phyloP scores from a whole-genome alignment of 1,284 basidiomycete genomes.

The Rhodotorula sp. region DNA sequence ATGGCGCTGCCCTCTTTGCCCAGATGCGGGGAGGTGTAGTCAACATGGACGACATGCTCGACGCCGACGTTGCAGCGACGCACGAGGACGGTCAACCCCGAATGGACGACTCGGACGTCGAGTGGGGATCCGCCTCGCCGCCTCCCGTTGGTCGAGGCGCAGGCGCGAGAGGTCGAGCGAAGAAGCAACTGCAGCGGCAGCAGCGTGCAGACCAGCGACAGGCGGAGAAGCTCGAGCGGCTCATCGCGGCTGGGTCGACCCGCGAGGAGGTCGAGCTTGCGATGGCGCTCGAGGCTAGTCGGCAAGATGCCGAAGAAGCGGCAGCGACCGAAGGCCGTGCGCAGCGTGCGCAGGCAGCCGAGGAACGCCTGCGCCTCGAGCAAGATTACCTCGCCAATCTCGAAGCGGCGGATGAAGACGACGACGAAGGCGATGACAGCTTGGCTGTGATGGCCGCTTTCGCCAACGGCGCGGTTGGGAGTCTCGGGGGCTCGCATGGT shows the following conservation, averaged over 20 bases:
- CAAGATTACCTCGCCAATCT: constrained; percentile 32
- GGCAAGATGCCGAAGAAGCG: constrained; percentile 6
- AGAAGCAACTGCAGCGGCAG: constrained; percentile 8
- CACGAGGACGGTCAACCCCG: constrained; percentile 26
- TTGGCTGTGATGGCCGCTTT: constrained; percentile 19
- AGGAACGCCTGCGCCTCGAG: neutral
- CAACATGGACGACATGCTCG: constrained; percentile 28
- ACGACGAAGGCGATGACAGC: constrained; percentile 18
- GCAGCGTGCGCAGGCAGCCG: neutral
- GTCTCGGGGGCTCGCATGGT: constrained; percentile 7
- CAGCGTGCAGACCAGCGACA: constrained; percentile 28
- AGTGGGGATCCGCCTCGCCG: constrained; percentile 29
- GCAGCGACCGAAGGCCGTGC: neutral
- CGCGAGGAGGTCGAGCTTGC: constrained; percentile 23
- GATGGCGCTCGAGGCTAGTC: constrained; percentile 18
- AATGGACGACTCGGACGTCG: constrained; percentile 34
- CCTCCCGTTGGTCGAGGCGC: constrained; percentile 8
- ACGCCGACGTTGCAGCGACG: neutral
- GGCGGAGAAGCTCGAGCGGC: constrained; percentile 33
- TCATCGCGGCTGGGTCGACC: constrained; percentile 8
- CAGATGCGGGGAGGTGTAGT: constrained; percentile 4
- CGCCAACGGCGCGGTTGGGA: constrained; percentile 17
- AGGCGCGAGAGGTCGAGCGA: constrained; percentile 10
- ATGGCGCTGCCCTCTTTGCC: constrained; percentile 23
- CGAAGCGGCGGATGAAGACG: neutral